phyloP scores from a whole-genome alignment of 257 asterid genomes.

The Solanum pennellii region DNA sequence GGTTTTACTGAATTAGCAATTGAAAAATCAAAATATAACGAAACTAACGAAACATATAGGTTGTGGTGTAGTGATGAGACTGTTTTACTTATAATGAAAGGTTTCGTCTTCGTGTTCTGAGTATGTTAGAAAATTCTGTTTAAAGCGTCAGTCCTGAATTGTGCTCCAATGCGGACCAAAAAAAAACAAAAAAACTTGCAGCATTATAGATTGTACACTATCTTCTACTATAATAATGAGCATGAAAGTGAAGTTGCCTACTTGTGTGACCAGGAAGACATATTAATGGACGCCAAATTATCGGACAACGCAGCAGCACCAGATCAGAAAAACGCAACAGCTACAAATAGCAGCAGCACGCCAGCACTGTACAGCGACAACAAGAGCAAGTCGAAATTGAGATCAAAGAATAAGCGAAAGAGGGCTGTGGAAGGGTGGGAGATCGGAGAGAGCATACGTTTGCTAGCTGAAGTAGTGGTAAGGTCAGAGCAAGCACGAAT shows the following conservation, averaged over 20 bases:
- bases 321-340: conserved; percentile 20
- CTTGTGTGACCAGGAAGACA: conserved; percentile 22
- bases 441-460: conserved; percentile 57
- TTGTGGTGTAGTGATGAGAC: not conserved
- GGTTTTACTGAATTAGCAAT: not conserved
- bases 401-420: conserved; percentile 18
- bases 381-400: conserved; percentile 17
- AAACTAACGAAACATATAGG: not conserved
- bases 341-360: conserved; percentile 64
- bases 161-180: not conserved
- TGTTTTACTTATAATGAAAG: not conserved
- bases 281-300: conserved; percentile 15
- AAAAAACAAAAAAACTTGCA: not conserved
- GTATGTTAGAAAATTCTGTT: not conserved
- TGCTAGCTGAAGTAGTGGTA: conserved; percentile 64
- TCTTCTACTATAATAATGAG: not conserved
- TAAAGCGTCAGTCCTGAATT: no score
- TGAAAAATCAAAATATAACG: not conserved
- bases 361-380: conserved; percentile 33
- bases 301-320: conserved; percentile 18
- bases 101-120: rapidly evolving
- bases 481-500: conserved; percentile 62
- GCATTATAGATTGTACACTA: not conserved
- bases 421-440: conserved; percentile 20
- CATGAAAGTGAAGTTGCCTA: not conserved